Evolutionary conservation across 805 yeast genomes (phyloP), one percentile per base, ranked within the genome.

Genomic region (Pachysolen tannophilus): DNA sequence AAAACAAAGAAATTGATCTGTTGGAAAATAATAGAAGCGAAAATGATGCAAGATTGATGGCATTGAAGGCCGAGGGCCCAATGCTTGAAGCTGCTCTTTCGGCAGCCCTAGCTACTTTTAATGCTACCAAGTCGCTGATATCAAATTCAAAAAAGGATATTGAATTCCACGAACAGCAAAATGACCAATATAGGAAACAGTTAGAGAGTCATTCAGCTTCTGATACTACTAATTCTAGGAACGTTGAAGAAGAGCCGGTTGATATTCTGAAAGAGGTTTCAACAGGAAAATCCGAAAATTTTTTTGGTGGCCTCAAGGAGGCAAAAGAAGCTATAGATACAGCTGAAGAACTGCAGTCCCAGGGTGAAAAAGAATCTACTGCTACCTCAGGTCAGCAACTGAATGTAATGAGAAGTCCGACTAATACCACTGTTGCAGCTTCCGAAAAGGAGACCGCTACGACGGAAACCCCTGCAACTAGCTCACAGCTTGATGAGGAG

Each of bases 401-500:
- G 10, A 38, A 42, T n/a, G 45, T 48, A 28, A 49, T 52, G 24
- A 23, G 26, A 23, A 23, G 26, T 8, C 26, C 26, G 13, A 23
- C 10, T 14, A 56, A 50, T 13, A 46, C 45, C 3, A 20, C 25
- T 17, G 43, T 38, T 30, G 52, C 53, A 1, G 42, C 51, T 2
- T 39, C 50, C 1, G 41, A 44, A 28, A 46, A 51, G 3, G n/a
- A n/a, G n/a, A n/a, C n/a, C n/a, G 46, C 41, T 10, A 45, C 40
- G 4, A 42, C 55, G 2, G 58, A 66, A 35, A 69, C 78, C 1
- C 72, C 72, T 1, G 58, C 66, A 15, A 69, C 72, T 34, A 54
- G 77, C 30, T 72, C 72, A 14, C n/a, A n/a, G n/a, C n/a, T n/a
- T n/a, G n/a, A n/a, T n/a, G n/a, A n/a, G n/a, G n/a, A n/a, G n/a